Evolutionary conservation across 1,139 yeast species (phyloP).

Genomic region (Yamadazyma sp.): DNA sequence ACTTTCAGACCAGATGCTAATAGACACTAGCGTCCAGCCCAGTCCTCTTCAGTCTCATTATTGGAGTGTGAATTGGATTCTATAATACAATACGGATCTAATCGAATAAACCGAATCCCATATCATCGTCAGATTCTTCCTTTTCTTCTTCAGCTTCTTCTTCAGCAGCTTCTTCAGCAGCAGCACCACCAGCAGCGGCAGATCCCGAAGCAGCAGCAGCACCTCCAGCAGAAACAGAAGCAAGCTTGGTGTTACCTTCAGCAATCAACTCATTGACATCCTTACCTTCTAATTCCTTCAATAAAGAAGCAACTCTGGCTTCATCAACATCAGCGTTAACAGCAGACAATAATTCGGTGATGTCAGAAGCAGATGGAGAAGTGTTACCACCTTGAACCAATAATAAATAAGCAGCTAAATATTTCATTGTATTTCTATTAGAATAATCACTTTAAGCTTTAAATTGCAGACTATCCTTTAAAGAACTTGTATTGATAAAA

Average conservation of each 20-base stretch:
- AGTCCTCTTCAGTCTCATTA: too few relatives aligned
- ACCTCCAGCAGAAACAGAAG: slow-evolving; percentile 83
- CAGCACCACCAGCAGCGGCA: slow-evolving; percentile 42
- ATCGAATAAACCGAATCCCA: slow-evolving; percentile 92
- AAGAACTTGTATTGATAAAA: slow-evolving; percentile 18
- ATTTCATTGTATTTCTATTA: slow-evolving; percentile 54
- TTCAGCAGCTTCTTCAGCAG: slow-evolving; percentile 40
- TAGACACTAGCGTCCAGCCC: too few relatives aligned
- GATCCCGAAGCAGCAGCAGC: slow-evolving; percentile 66
- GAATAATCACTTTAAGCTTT: slow-evolving; percentile 61
- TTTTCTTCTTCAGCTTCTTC: slow-evolving; percentile 39
- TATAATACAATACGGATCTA: slow-evolving; percentile 29
- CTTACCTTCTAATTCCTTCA: slow-evolving; percentile 77
- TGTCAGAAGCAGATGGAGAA: slow-evolving; percentile 72
- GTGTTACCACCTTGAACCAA: slow-evolving; percentile 85
- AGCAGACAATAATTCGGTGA: slow-evolving; percentile 68
- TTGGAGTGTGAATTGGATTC: slow-evolving; percentile 1
- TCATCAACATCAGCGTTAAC: slow-evolving; percentile 81
- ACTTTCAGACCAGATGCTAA: too few relatives aligned
- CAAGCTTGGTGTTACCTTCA: slow-evolving; percentile 79
- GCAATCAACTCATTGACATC: slow-evolving; percentile 71
- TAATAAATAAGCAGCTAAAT: slow-evolving; percentile 88
- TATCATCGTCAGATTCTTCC: slow-evolving; percentile 56
- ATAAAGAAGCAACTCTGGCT: slow-evolving; percentile 64
- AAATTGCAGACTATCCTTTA: slow-evolving; percentile 60